A percentile compares a stretch with the other conserved stretches of the same genome.
Conservation (phyloP, 805 yeast species). For the Candida ortonii region DNA sequence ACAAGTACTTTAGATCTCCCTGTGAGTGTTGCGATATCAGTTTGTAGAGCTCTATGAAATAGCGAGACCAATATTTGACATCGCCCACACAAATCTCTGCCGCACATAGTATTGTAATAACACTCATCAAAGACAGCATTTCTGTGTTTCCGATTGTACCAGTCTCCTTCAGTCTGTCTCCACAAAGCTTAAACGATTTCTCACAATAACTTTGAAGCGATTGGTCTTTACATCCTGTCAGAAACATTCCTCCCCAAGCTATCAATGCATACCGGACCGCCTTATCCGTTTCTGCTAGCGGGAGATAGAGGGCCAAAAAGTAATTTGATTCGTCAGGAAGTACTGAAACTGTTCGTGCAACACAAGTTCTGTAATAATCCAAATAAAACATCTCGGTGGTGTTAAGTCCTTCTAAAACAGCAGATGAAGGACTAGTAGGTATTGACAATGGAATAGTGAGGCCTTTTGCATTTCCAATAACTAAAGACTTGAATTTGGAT, state of each 20-base stretch:
- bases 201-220: slow-evolving; percentile 4
- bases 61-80: slow-evolving; percentile 20
- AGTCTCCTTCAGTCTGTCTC: slow-evolving; percentile 7
- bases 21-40: slow-evolving; percentile 23
- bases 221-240: slow-evolving; percentile 11
- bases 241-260: slow-evolving; percentile 49
- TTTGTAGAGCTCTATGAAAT: slow-evolving; percentile 18
- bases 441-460: neutral
- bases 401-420: slow-evolving; percentile 8
- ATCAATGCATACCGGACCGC: slow-evolving; percentile 47
- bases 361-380: slow-evolving; percentile 44
- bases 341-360: slow-evolving; percentile 49
- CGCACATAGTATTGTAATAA: slow-evolving; percentile 25
- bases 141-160: slow-evolving; percentile 6
- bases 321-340: slow-evolving; percentile 47
- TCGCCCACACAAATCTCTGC: slow-evolving; percentile 27
- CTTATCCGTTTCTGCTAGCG: slow-evolving; percentile 48
- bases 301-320: slow-evolving; percentile 49
- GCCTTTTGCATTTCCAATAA: neutral
- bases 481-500: too few species aligned
- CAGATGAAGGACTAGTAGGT: slow-evolving; percentile 10
- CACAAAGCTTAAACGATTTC: slow-evolving; percentile 9
- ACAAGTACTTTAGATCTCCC: slow-evolving; percentile 29
- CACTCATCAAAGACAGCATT: slow-evolving; percentile 18
- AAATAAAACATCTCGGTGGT: slow-evolving; percentile 30